Base-by-base conservation (phyloP, 179 eudicot genomes). In the Heliamphora pulchella region DNA sequence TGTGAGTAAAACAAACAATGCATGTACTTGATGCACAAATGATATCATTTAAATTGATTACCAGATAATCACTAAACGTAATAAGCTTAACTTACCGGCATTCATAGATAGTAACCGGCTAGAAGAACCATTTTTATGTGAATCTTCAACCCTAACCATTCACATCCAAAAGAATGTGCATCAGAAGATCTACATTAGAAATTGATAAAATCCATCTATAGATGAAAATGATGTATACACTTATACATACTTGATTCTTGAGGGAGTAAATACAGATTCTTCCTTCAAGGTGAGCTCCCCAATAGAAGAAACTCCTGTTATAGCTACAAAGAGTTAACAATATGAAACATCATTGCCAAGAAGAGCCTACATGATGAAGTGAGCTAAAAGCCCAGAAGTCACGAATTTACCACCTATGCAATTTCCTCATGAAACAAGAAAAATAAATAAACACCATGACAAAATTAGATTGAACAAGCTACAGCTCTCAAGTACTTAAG, bases 211-310 rank as follows among this genome's bases (percentile, higher is more conserved):
- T 31, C 8, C 58, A 59, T 74, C 15, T 69, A 63, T 0, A 61
- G 11, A 64, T 11, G 63, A 59, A 73, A 64, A 73, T 43, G 31
- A 75, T 31, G 39, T 51, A 54, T 78, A 76, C 87, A 89, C 94
- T 87, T 31, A 20, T 51, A 54, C 78, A 76, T 89, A 89, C 94
- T 87, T 90, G 86, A 89, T 83, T 83, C 87, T 86, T 70, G 91
- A 80, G 57, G 94, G 89, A 54, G 91, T 84, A 86, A 86, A 90
- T 63, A 84, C 82, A 66, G 91, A 83, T 85, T 89, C 91, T 59
- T 81, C 84, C 80, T 90, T 89, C 72, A 87, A 81, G 50, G 77
- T 75, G 79, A 85, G 86, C 72, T 89, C 94, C 66, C 88, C 89
- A 80, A 82, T 84, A 48, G 79, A 71, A 80, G 84, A 76, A 65